Evolutionary conservation across 2,329 filamentous ascomycete genomes (phyloP).

Genomic region (Trichoderma harzianum): DNA sequence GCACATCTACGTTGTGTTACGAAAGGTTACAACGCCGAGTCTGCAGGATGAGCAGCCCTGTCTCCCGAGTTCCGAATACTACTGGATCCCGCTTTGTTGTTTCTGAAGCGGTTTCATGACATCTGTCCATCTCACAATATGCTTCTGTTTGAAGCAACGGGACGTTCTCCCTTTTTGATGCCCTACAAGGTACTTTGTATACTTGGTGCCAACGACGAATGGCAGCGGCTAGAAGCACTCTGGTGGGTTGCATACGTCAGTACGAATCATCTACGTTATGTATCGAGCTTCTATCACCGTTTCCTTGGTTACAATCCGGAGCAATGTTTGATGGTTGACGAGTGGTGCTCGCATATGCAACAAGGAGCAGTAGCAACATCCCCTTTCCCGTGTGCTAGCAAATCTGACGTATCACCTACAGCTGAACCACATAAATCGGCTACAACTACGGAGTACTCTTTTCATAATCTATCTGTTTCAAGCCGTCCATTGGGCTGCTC

Average conservation of each 20-base stretch:
- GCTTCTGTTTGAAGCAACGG: background rate
- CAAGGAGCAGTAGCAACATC: background rate
- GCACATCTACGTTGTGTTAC: background rate
- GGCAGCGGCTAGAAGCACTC: background rate
- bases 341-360: background rate
- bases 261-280: background rate
- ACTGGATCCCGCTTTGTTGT: background rate
- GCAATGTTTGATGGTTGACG: background rate
- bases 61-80: background rate
- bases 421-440: background rate
- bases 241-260: background rate
- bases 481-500: background rate
- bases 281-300: background rate
- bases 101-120: background rate
- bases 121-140: background rate
- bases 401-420: conserved; percentile 23
- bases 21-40: background rate
- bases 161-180: background rate
- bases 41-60: background rate
- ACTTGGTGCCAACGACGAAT: background rate
- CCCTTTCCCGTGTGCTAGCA: background rate
- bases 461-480: background rate
- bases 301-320: background rate
- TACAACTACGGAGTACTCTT: background rate
- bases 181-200: background rate